These are phyloP conservation scores for Orbilia quercus DNA, from an alignment of 2,329 filamentous ascomycete genomes.

Conservation along the genomic window DNA sequence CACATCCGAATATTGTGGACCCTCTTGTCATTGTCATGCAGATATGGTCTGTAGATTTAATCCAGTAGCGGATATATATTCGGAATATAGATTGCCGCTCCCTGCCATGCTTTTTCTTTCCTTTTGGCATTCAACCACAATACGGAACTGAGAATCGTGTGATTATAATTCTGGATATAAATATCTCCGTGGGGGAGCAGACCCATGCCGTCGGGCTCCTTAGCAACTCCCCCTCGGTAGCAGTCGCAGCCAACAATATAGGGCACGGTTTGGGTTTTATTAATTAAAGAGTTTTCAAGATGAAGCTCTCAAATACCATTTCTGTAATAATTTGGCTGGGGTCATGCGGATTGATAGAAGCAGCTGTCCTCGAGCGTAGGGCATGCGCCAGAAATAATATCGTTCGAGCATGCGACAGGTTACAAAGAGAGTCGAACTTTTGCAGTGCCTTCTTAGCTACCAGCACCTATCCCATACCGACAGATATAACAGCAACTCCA, in stretches of 20 bases:
- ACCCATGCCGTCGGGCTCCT: too few species aligned
- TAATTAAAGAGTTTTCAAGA: slow-evolving; percentile 1
- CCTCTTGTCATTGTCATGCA: too few species aligned
- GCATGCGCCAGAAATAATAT: slow-evolving; percentile 12
- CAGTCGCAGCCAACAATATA: neutral
- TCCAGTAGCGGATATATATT: too few species aligned
- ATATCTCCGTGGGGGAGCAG: too few species aligned
- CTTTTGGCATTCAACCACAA: too few species aligned
- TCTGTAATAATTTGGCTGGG: neutral
- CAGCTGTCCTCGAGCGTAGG: slow-evolving; percentile 8
- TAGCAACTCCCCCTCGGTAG: too few species aligned
- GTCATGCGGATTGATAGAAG: slow-evolving; percentile 1
- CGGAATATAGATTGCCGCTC: too few species aligned
- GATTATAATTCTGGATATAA: too few species aligned
- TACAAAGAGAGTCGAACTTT: slow-evolving; percentile 30
- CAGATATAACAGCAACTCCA: slow-evolving; percentile 12
- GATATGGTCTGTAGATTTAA: too few species aligned
- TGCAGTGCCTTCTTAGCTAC: slow-evolving; percentile 17
- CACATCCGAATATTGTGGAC: too few species aligned
- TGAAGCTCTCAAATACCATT: slow-evolving; percentile 8
- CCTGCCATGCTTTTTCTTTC: too few species aligned
- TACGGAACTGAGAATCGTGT: too few species aligned
- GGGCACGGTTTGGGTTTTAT: neutral
- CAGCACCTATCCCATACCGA: slow-evolving; percentile 1
- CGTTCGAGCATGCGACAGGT: slow-evolving; percentile 14